A percentile compares a stretch with the other conserved stretches of the same genome.
Evolutionary conservation across 495 filamentous ascomycete species (phyloP).

Genomic region (Podospora fimiseda): DNA sequence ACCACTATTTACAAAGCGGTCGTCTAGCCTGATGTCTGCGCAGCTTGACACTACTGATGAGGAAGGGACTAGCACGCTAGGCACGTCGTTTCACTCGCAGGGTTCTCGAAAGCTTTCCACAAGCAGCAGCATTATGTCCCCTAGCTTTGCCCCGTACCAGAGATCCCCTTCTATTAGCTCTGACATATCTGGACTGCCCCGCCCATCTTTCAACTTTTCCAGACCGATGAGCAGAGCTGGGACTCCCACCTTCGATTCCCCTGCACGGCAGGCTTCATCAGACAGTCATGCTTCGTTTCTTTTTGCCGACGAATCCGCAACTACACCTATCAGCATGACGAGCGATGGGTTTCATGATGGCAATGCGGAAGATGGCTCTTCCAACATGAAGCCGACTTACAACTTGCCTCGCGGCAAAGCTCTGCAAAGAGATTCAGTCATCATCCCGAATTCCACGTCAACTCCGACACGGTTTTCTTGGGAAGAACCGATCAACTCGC

Average conservation of each 20-base stretch:
- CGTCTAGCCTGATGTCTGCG: constrained; percentile 44
- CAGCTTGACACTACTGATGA: constrained; percentile 34
- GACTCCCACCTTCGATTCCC: constrained; percentile 54
- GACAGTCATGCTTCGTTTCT: constrained; percentile 59
- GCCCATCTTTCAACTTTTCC: constrained; percentile 88
- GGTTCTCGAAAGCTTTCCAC: constrained; percentile 55
- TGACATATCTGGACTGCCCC: constrained; percentile 58
- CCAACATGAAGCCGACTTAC: constrained; percentile 67
- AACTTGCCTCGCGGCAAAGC: constrained; percentile 75
- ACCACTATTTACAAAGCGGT: constrained; percentile 39
- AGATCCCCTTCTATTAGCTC: constrained; percentile 81
- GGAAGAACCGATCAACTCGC: constrained; percentile 45
- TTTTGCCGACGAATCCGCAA: constrained; percentile 51
- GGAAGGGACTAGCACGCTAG: constrained; percentile 28
- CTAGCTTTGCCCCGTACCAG: constrained; percentile 45
- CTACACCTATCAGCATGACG: constrained; percentile 59
- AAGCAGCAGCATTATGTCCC: constrained; percentile 57
- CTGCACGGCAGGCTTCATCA: constrained; percentile 51
- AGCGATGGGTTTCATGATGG: constrained; percentile 52
- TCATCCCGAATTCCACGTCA: constrained; percentile 52
- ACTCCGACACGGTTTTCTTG: constrained; percentile 52
- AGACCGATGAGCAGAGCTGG: constrained; percentile 77
- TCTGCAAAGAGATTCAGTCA: constrained; percentile 59
- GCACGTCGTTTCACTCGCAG: constrained; percentile 40
- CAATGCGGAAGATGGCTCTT: constrained; percentile 26